Evolutionary conservation across 2,329 filamentous ascomycete species (phyloP), one percentile per base, ranked within the genome.

Genomic region (Byssothecium circinans): DNA sequence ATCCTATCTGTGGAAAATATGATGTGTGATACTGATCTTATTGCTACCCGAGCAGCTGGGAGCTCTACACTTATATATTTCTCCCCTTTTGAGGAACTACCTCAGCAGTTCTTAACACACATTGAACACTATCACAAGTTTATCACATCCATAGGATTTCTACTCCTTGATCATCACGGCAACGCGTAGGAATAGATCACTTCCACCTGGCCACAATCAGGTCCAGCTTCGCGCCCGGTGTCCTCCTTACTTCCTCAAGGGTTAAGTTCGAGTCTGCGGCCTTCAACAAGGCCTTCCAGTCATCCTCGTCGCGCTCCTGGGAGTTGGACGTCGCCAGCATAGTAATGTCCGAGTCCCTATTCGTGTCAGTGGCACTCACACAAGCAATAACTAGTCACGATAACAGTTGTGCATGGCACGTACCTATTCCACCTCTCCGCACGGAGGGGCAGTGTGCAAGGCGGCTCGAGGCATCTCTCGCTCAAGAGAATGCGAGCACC

Each of bases 241-340:
- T 49, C 40, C 46, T 40, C 46, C 41, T 49, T 27, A 49, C 46
- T 41, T 41, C 46, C 41, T 49, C 46, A 29, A 49, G 46, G 33
- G 35, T 49, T 11, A 49, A 27, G 41, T 49, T 47, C 30, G 40
- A 48, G 41, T 78, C 75, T 1, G 75, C 75, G 25, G 61, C 52
- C 8, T 55, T 50, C 50, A 78, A 72, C 11, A 79, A 60, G 11
- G 54, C 54, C 53, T 67, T 68, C 73, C 76, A 79, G 2, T 73
- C 74, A n/a, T 70, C 63, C 0, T 70, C 68, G 0, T 70, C 65
- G 11, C 76, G 66, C 60, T 80, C 77, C 49, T 72, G 69, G 3
- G 70, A 67, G 46, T 76, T 78, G 45, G 74, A 75, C 1, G 76
- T 56, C 0, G 70, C 68, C 68, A 76, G 72, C 70, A 80, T 74